Evolutionary conservation across 257 asterid species (phyloP), one percentile per base, ranked within the genome.

Genomic region (Jacaranda copaia): DNA sequence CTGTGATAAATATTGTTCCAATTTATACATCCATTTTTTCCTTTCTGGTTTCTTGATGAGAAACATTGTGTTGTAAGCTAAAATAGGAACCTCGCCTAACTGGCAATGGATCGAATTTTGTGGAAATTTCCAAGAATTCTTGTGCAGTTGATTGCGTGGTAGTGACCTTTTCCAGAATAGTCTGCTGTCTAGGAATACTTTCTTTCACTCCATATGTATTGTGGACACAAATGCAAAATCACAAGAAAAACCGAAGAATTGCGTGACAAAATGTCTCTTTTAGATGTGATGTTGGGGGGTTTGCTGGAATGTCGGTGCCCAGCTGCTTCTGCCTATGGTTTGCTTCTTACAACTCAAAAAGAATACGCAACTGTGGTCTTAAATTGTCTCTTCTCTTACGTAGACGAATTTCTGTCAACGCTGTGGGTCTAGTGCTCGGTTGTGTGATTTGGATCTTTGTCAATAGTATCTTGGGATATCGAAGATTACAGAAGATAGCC

Each of bases 221-320:
- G 19, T 25, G 40, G 55, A 9, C 1, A 9, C 1, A 25, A 4
- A 68, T 12, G 45, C 5, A 32, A 32, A 48, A 48, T 49, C 14
- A 11, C 32, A 3, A 25, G 43, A 53, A 55, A 39, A 64, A 6
- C 53, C 2, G 32, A 1, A 25, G 70, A 59, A 38, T 77, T 13
- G 59, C 11, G 68, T 14, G 39, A 18, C 61, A 40, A 71, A 14
- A 58, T 67, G 69, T 68, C 43, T 25, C 56, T 71, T 35, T 79
- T 49, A 42, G 43, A 66, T 36, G 59, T 46, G 49, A 35, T 65
- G 52, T 55, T 42, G 38, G 16, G 38, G 16, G 77, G 32, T 25
- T 25, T 25, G 32, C 32, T 25, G 2, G 32, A 25, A 25, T 25
- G 32, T 25, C 32, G 67, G 67, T 53, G 9, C 35, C 45, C 12